These are phyloP conservation scores for Metarhizium sp. DNA, from an alignment of 2,329 filamentous ascomycete genomes.

Conservation along the genomic window DNA sequence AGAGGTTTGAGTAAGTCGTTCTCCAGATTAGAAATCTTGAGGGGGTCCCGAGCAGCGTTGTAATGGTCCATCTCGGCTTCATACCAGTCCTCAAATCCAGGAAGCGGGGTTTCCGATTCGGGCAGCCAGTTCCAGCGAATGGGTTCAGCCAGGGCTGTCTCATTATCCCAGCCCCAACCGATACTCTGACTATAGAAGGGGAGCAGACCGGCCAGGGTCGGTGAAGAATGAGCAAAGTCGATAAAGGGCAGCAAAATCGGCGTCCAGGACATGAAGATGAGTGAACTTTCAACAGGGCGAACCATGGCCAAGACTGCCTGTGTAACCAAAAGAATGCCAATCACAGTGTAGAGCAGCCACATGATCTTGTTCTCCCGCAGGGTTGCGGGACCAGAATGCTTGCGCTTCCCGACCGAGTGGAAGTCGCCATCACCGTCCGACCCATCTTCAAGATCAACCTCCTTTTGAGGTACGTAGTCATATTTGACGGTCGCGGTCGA, in stretches of 20 bases:
- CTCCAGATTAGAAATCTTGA: conserved; percentile 31
- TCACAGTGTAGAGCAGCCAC: conserved; percentile 11
- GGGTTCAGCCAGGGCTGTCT: conserved; percentile 16
- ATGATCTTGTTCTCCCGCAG: background rate
- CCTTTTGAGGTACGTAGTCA: conserved; percentile 9
- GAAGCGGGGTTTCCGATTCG: conserved; percentile 5
- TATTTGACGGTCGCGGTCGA: conserved; percentile 1
- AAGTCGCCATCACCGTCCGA: conserved; percentile 6
- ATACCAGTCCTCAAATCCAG: conserved; percentile 19
- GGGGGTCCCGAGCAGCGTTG: conserved; percentile 24
- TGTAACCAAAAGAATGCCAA: conserved; percentile 15
- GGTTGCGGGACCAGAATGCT: background rate
- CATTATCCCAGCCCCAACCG: conserved; percentile 16
- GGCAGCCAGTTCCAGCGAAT: conserved; percentile 16
- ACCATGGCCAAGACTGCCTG: conserved; percentile 15
- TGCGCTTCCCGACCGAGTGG: conserved; percentile 4
- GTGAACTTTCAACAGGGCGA: conserved; percentile 21
- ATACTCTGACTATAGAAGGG: conserved; percentile 17
- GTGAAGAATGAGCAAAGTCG: conserved; percentile 22
- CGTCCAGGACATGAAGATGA: conserved; percentile 27
- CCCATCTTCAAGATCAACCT: conserved; percentile 8
- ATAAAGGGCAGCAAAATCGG: conserved; percentile 22
- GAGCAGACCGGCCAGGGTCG: conserved; percentile 16
- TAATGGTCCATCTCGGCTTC: conserved; percentile 19
- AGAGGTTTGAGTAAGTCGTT: conserved; percentile 20